Conservation (phyloP, 805 yeast genomes). For the Torulaspora microellipsoides region DNA sequence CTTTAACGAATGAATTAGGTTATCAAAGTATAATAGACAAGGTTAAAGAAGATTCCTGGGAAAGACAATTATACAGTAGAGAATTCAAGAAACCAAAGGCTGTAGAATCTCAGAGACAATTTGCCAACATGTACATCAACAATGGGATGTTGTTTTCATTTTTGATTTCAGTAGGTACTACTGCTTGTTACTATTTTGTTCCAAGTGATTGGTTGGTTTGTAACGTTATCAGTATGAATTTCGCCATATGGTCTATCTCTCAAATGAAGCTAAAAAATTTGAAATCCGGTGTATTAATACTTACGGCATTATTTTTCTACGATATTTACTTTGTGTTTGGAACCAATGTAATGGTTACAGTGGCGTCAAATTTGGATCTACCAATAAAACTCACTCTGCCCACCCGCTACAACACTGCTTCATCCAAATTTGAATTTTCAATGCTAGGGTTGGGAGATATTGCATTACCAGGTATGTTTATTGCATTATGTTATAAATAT, state of each 20-base stretch:
- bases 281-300: slow-evolving; percentile 42
- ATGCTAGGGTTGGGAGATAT: slow-evolving; percentile 63
- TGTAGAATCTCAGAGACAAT: slow-evolving; percentile 30
- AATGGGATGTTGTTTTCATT: slow-evolving; percentile 29
- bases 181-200: slow-evolving; percentile 24
- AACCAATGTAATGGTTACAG: slow-evolving; percentile 56
- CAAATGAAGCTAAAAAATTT: slow-evolving; percentile 41
- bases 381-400: slow-evolving; percentile 39
- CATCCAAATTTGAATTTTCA: slow-evolving; percentile 27
- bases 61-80: slow-evolving; percentile 10
- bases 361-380: slow-evolving; percentile 50
- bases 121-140: slow-evolving; percentile 35
- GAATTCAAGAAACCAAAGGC: slow-evolving; percentile 18
- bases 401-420: slow-evolving; percentile 13
- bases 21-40: slow-evolving; percentile 29
- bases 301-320: slow-evolving; percentile 51
- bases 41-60: slow-evolving; percentile 18
- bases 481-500: slow-evolving; percentile 50
- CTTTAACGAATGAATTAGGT: slow-evolving; percentile 11
- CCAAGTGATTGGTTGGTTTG: slow-evolving; percentile 43
- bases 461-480: slow-evolving; percentile 53
- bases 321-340: slow-evolving; percentile 67
- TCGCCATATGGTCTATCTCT: slow-evolving; percentile 43
- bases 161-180: slow-evolving; percentile 15
- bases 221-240: slow-evolving; percentile 40